Percentiles rank a stretch among this genome's conserved stretches.
phyloP scores from a whole-genome alignment of 371 early-diverging fungal species.

The Phascolomyces articulosus region DNA sequence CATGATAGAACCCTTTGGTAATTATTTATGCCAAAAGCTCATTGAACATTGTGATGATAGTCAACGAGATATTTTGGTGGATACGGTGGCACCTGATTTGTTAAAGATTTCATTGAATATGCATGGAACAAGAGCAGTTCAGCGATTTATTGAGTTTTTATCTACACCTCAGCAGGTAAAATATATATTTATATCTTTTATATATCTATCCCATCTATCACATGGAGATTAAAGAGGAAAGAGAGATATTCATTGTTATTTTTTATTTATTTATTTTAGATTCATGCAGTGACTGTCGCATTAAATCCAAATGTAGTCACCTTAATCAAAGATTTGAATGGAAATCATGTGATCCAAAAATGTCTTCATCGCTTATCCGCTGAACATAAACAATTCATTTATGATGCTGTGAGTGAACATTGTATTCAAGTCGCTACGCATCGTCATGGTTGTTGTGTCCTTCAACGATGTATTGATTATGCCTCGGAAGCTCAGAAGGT shows the following conservation, averaged over 20 bases:
- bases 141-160: constrained; percentile 90
- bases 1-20: constrained; percentile 84
- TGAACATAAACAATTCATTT: constrained; percentile 87
- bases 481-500: constrained; percentile 71
- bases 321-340: constrained; percentile 95
- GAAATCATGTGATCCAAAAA: constrained; percentile 99
- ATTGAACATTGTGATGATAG: constrained; percentile 78
- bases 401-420: constrained; percentile 84
- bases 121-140: constrained; percentile 97
- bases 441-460: constrained; percentile 97
- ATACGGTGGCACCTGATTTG: constrained; percentile 73
- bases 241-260: not conserved
- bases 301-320: constrained; percentile 79
- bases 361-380: constrained; percentile 79
- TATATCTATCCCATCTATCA: too few relatives aligned
- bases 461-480: constrained; percentile 96
- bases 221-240: not conserved
- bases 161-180: constrained; percentile 63
- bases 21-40: constrained; percentile 90
- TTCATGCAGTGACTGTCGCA: constrained; percentile 70
- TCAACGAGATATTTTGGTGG: constrained; percentile 75
- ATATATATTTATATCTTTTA: too few relatives aligned
- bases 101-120: constrained; percentile 86
- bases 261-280: constrained; percentile 39
- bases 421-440: constrained; percentile 92